phyloP scores from a whole-genome alignment of 768 basidiomycete genomes.

The Lentinula detonsa region DNA sequence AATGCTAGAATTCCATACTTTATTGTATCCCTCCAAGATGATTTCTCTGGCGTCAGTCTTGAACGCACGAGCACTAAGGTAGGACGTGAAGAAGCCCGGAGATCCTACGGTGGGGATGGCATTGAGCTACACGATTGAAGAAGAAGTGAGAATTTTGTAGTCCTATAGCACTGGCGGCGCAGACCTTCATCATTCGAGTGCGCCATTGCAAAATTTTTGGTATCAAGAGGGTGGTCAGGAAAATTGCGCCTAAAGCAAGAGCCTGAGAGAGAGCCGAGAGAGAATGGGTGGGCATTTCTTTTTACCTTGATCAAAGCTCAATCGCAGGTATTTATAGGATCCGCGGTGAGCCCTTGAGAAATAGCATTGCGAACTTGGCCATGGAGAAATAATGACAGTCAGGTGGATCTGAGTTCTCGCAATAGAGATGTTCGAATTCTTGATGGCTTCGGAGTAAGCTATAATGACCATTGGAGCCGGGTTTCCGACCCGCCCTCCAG shows the following conservation, averaged over 20 bases:
- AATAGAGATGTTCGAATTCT: neutral
- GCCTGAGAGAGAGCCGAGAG: neutral
- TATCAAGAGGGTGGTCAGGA: neutral
- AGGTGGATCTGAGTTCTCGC: neutral
- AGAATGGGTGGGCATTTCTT: neutral
- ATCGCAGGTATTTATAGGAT: neutral
- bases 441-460: neutral
- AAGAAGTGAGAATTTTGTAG: neutral
- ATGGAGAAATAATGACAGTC: neutral
- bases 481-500: neutral
- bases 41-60: constrained; percentile 2
- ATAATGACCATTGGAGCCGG: neutral
- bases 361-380: neutral
- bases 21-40: constrained; percentile 9
- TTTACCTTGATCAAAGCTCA: neutral
- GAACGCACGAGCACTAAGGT: neutral
- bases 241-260: neutral
- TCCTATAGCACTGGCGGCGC: neutral
- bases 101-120: constrained; percentile 8
- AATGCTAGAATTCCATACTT: neutral
- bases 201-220: neutral
- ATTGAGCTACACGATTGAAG: neutral
- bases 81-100: constrained; percentile 6
- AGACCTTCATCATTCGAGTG: neutral
- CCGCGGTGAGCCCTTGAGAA: neutral